phyloP scores from a whole-genome alignment of 148 eudicot species.

The Cornus florida region DNA sequence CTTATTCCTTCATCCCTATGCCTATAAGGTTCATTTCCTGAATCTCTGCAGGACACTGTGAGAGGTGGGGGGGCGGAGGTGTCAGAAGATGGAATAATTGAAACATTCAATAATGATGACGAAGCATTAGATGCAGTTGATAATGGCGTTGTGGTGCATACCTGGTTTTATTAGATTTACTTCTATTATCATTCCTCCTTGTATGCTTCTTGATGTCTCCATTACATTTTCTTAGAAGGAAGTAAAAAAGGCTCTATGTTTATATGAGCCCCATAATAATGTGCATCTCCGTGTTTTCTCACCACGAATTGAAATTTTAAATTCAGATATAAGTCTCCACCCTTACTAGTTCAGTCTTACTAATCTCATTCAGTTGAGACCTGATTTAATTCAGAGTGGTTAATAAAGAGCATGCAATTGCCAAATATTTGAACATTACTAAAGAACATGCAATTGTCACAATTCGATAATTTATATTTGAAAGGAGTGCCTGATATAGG shows the following conservation, averaged over 20 bases:
- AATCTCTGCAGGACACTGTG: conserved; percentile 38
- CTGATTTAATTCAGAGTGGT: neutral
- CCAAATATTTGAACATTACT: no score
- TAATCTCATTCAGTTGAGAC: neutral
- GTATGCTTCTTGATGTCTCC: neutral
- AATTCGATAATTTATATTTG: no score
- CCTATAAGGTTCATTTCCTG: neutral
- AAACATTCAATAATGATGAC: conserved; percentile 45
- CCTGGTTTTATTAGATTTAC: neutral
- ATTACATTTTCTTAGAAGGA: neutral
- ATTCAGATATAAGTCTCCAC: neutral
- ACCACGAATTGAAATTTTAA: neutral
- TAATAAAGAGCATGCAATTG: neutral
- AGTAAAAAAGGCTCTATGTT: neutral
- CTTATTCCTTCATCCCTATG: neutral
- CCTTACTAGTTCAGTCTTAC: neutral
- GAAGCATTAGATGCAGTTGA: conserved; percentile 50
- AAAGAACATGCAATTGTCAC: neutral
- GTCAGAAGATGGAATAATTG: conserved; percentile 39
- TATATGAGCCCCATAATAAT: neutral
- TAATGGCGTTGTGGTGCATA: conserved; percentile 51
- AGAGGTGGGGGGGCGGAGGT: conserved; percentile 30
- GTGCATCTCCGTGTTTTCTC: neutral
- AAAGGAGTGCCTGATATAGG: no score
- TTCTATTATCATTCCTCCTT: neutral